Base-by-base conservation (phyloP, 2,329 filamentous ascomycete species). In the Ceratocystis destructans region DNA sequence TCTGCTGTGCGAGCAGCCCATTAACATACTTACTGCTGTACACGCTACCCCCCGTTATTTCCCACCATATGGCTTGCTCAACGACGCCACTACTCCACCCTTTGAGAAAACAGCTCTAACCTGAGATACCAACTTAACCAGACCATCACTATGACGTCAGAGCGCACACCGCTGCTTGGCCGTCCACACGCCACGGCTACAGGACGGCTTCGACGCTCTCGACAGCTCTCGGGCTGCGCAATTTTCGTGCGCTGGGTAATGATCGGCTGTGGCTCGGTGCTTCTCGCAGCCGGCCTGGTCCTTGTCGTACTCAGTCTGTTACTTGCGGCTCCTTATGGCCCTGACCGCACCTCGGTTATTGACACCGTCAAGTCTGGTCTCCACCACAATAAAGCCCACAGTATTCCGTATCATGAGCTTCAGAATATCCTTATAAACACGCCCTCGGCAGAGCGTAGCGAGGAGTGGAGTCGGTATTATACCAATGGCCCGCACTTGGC, bases 391-490 rank as follows among this genome's bases (percentile, higher is more conserved):
- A 37, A 25, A 15, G 22, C 22, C 6, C 57, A 63, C 59, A 57
- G 53, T 45, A 28, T 33, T 64, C 73, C 72, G 31, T 80, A 80
- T 67, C 77, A 80, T 45, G 76, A 85, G 70, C 77, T 87, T n/a
- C 76, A 80, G 69, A 71, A 75, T 5, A 82, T 87, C 37, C 73
- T 87, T 46, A 76, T 86, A 55, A 78, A 82, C 33, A 86, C 83
- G 0, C 85, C 85, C 4, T 80, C 79, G 66, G 77, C 79, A 37
- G 76, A 81, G 61, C 80, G 79, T 69, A 82, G 82, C 7, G 79
- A 82, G 69, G 84, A 90, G 75, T 92, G 88, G 88, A 89, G 85
- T 74, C 79, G 79, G 69, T 93, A 92, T 74, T 93, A 93, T 72
- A 89, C 89, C 0, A 78, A 86, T 0, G 89, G 89, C 0, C 81